phyloP scores from a whole-genome alignment of 495 filamentous ascomycete species.

The Penicillium cosmopolitanum region DNA sequence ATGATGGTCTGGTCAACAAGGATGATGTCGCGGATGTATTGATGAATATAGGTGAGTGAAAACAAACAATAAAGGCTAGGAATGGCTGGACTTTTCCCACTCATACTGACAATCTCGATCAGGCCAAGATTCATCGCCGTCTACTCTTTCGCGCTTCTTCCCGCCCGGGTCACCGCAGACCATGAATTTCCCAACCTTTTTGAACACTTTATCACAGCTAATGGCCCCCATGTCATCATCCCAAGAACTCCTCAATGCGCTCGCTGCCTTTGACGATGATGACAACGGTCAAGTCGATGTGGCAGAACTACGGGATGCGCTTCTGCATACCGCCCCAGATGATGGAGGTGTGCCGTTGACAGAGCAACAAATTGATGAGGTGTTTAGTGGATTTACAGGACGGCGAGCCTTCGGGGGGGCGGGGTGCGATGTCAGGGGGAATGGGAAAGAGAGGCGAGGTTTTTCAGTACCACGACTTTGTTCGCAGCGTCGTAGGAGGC shows the following conservation, averaged over 20 bases:
- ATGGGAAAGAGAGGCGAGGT: slow-evolving; percentile 47
- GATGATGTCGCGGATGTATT: slow-evolving; percentile 83
- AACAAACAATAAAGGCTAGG: not conserved
- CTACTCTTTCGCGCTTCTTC: slow-evolving; percentile 74
- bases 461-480: slow-evolving; percentile 52
- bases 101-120: slow-evolving; percentile 7
- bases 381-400: slow-evolving; percentile 82
- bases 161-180: slow-evolving; percentile 65
- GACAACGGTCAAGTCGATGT: slow-evolving; percentile 92
- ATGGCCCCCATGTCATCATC: slow-evolving; percentile 73
- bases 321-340: slow-evolving; percentile 80
- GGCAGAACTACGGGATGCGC: slow-evolving; percentile 76
- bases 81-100: too few relatives aligned
- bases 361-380: slow-evolving; percentile 77
- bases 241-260: slow-evolving; percentile 79
- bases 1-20: slow-evolving; percentile 72
- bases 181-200: slow-evolving; percentile 80
- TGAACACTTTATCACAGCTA: slow-evolving; percentile 73
- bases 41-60: slow-evolving; percentile 65
- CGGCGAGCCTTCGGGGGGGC: slow-evolving; percentile 69
- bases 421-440: slow-evolving; percentile 32
- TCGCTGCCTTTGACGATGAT: slow-evolving; percentile 93
- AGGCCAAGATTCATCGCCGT: slow-evolving; percentile 62
- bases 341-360: slow-evolving; percentile 68
- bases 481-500: slow-evolving; percentile 43